Percentiles rank a stretch among this genome's conserved stretches.
phyloP scores from a whole-genome alignment of 1,284 basidiomycete species.

The Rhizoctonia solani region DNA sequence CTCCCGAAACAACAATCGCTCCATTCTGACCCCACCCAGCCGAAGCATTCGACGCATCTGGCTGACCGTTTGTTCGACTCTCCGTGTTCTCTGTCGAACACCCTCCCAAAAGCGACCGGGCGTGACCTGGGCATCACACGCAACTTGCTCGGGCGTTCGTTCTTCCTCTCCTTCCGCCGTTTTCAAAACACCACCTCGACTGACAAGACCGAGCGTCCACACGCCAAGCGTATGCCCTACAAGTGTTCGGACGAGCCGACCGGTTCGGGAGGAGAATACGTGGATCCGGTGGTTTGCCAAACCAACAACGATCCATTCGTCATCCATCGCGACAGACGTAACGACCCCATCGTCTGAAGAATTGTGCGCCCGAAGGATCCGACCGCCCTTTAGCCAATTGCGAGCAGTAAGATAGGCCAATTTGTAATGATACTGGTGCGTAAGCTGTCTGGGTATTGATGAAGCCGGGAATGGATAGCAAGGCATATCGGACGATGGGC shows the following conservation, averaged over 20 bases:
- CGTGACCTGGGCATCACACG: background rate
- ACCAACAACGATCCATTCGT: conserved; percentile 86
- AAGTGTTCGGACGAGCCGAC: conserved; percentile 76
- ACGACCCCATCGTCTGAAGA: conserved; percentile 76
- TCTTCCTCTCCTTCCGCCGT: background rate
- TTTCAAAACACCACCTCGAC: conserved; percentile 45
- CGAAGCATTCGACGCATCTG: conserved; percentile 67
- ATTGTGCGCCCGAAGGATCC: conserved; percentile 73
- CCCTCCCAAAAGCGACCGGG: no score
- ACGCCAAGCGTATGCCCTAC: conserved; percentile 88
- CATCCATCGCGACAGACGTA: conserved; percentile 85
- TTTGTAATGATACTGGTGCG: conserved; percentile 76
- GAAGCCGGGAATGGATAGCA: conserved; percentile 31
- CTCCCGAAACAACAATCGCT: conserved; percentile 85
- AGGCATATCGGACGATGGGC: no score
- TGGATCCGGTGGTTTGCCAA: conserved; percentile 89
- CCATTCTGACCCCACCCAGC: conserved; percentile 67
- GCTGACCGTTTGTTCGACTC: conserved; percentile 41
- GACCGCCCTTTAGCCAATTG: conserved; percentile 86
- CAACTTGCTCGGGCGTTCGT: no score
- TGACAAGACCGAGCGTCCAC: conserved; percentile 85
- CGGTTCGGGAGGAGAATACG: conserved; percentile 82
- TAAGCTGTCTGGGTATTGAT: conserved; percentile 10
- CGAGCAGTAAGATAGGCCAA: conserved; percentile 75
- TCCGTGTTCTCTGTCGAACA: no score